Percentiles rank a stretch among this genome's conserved stretches.
These are phyloP conservation scores for Ogataea paradorogensis DNA, from an alignment of 805 yeast genomes.

Conservation along the genomic window DNA sequence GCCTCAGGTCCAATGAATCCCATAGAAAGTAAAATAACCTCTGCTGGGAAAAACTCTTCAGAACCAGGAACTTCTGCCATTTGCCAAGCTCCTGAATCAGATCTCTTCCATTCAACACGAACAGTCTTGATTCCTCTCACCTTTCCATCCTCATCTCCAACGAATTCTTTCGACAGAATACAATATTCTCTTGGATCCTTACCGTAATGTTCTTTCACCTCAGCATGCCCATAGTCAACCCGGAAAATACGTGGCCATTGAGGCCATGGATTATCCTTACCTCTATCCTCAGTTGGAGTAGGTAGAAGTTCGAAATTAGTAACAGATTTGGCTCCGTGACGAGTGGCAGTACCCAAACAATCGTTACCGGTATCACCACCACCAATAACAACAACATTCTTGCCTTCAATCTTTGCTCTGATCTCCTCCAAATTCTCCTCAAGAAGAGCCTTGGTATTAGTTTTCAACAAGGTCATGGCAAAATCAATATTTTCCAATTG, in stretches of 20 bases:
- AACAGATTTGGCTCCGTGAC: constrained; percentile 96
- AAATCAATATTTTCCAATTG: constrained; percentile 83
- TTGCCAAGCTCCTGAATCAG: constrained; percentile 97
- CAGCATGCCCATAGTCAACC: constrained; percentile 96
- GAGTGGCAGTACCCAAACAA: constrained; percentile 94
- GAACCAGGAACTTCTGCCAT: constrained; percentile 96
- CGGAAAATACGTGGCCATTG: constrained; percentile 99
- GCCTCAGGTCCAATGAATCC: constrained; percentile 97
- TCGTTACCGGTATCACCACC: constrained; percentile 99
- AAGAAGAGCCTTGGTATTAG: constrained; percentile 87
- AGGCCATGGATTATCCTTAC: constrained; percentile 98
- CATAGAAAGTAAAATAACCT: constrained; percentile 90
- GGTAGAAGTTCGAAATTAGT: constrained; percentile 93
- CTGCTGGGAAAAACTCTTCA: constrained; percentile 94
- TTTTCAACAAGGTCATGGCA: constrained; percentile 88
- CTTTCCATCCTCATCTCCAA: constrained; percentile 92
- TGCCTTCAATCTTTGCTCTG: constrained; percentile 69
- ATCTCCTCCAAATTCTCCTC: constrained; percentile 78
- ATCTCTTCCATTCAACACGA: constrained; percentile 96
- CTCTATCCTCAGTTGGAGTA: constrained; percentile 80
- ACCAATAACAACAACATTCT: constrained; percentile 93
- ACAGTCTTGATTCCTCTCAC: constrained; percentile 95
- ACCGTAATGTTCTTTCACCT: constrained; percentile 91
- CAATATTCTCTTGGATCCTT: constrained; percentile 97
- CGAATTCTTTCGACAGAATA: constrained; percentile 90